These are phyloP conservation scores for Scopulariopsis brevicaulis DNA, from an alignment of 2,329 filamentous ascomycete species.

Conservation along the genomic window DNA sequence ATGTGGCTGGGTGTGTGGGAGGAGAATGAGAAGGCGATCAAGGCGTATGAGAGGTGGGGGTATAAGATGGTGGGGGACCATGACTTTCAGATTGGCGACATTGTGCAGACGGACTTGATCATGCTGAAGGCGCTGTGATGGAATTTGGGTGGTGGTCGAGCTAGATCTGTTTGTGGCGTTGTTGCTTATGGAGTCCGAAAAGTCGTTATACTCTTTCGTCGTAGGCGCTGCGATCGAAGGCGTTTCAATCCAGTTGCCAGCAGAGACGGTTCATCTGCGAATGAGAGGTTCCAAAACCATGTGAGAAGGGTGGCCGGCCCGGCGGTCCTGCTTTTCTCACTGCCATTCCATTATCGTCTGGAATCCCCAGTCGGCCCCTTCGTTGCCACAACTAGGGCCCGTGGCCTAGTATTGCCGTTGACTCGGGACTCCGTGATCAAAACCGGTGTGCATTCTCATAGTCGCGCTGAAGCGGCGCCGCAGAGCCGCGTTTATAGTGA, in stretches of 20 bases:
- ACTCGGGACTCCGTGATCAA: too few species aligned
- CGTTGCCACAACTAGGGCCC: too few species aligned
- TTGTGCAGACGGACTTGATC: constrained; percentile 29
- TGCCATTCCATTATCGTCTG: too few species aligned
- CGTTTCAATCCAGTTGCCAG: too few species aligned
- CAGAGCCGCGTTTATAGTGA: neutral
- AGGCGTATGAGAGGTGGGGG: constrained; percentile 26
- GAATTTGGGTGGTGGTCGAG: neutral
- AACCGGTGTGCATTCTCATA: neutral
- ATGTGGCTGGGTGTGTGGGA: constrained; percentile 38
- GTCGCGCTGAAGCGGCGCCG: neutral
- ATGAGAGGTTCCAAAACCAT: too few species aligned
- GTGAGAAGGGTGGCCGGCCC: too few species aligned
- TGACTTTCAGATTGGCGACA: constrained; percentile 26
- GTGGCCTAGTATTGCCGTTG: too few species aligned
- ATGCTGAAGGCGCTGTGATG: constrained; percentile 20
- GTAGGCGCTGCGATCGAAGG: too few species aligned
- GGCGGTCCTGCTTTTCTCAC: too few species aligned
- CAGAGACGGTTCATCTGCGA: too few species aligned
- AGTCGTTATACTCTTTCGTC: neutral
- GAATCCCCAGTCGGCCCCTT: too few species aligned
- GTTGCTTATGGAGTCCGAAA: neutral
- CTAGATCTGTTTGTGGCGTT: too few species aligned
- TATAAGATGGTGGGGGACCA: constrained; percentile 26
- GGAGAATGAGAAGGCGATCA: constrained; percentile 25